Evolutionary conservation across 2,329 filamentous ascomycete genomes (phyloP), one percentile per base, ranked within the genome.

Genomic region (Nemania diffusa): DNA sequence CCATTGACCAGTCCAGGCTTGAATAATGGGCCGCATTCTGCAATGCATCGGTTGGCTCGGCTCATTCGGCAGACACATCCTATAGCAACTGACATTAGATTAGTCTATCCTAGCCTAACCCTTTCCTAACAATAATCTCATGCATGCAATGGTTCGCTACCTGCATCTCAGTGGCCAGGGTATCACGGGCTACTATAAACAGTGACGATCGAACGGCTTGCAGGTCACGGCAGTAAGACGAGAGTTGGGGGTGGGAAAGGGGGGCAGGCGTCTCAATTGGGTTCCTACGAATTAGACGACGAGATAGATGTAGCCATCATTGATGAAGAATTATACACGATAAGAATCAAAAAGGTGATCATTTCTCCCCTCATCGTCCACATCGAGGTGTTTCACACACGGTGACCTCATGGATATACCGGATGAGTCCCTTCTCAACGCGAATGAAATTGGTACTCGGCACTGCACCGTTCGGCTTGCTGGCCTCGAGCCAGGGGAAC

Each of bases 401-500:
- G 1, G 74, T 76, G 22, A 69, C 46, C 57, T 76, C 74, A 48
- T 78, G 76, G 42, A 78, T 77, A 56, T 78, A 78, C 9, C 75
- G 69, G 22, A 78, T 72, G 70, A 68, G 68, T 3, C 76, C 74
- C 0, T 64, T 67, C 68, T 78, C 74, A 32, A 78, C 71, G 22
- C 76, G 67, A 42, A 78, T 73, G 26, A 76, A 71, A 57, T 78
- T 77, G 57, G 72, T 75, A 37, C 75, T 77, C 1, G 76, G 70
- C 34, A 73, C 73, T 11, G 64, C 46, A 1, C 73, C 74, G n/a
- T 72, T 57, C 0, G 74, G 70, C 63, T 72, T 74, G 4, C 40
- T 56, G 0, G 64, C 66, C 44, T 76, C 74, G 51, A 76, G 70
- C 66, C 73, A 76, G 1, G 74, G 76, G 65, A 78, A 78, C 26